A percentile compares a stretch with the other conserved stretches of the same genome.
phyloP scores from a whole-genome alignment of 441 rosid genomes.

The Lagerstroemia fauriei region DNA sequence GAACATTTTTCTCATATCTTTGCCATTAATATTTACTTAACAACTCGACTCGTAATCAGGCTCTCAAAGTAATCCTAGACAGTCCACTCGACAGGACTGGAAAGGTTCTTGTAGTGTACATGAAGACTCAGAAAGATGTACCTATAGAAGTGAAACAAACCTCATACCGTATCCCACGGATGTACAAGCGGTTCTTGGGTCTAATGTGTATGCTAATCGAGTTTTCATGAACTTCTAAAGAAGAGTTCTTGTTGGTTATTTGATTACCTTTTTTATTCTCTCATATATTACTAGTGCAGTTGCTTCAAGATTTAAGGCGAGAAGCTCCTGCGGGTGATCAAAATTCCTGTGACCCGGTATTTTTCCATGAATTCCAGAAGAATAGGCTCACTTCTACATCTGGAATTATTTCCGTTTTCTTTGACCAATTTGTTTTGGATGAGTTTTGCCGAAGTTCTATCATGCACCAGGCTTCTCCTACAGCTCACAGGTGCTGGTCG shows the following conservation, averaged over 20 bases:
- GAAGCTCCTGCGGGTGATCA: slow-evolving; percentile 52
- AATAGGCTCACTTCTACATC: slow-evolving; percentile 47
- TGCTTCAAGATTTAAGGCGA: slow-evolving; percentile 60
- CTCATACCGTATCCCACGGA: slow-evolving; percentile 84
- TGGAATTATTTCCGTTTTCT: not conserved
- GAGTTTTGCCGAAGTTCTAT: not conserved
- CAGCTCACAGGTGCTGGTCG: slow-evolving; percentile 66
- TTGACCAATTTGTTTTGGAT: not conserved
- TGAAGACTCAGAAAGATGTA: slow-evolving; percentile 75
- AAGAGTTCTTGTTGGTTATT: too few species aligned
- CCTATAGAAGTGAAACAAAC: slow-evolving; percentile 79
- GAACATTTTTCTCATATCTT: not conserved
- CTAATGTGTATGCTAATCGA: slow-evolving; percentile 43
- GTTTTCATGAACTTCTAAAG: too few species aligned
- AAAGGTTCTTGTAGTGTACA: slow-evolving; percentile 64
- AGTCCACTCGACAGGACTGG: slow-evolving; percentile 85
- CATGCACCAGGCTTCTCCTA: slow-evolving; percentile 63
- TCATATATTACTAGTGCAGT: slow-evolving; percentile 42
- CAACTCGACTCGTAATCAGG: slow-evolving; percentile 41
- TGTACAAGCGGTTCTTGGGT: slow-evolving; percentile 73
- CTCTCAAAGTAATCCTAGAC: slow-evolving; percentile 71
- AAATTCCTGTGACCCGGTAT: slow-evolving; percentile 51
- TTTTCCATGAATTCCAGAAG: slow-evolving; percentile 46
- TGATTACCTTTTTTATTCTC: not conserved
- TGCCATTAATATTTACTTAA: not conserved